phyloP scores from a whole-genome alignment of 2,329 filamentous ascomycete genomes.

The Trichoderma sp. region DNA sequence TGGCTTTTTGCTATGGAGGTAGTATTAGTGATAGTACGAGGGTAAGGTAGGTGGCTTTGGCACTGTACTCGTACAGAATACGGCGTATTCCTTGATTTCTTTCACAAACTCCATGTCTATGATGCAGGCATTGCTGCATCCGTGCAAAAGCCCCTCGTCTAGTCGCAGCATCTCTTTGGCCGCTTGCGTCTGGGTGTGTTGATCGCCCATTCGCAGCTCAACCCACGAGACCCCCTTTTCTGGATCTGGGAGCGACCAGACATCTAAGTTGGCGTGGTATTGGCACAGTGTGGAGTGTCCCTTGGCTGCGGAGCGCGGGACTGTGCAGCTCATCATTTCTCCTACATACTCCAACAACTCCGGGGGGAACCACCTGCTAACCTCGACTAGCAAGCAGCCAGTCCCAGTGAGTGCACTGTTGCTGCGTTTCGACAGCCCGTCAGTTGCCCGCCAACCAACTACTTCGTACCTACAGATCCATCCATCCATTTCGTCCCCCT shows the following conservation, averaged over 20 bases:
- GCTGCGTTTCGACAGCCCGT: not conserved
- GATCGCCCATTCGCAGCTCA: conserved; percentile 7
- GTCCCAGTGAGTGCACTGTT: not conserved
- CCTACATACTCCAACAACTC: not conserved
- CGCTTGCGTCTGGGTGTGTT: not conserved
- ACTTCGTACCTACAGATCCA: too few species aligned
- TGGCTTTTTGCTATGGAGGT: not conserved
- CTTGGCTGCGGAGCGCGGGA: not conserved
- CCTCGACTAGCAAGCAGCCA: not conserved
- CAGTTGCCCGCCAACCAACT: not conserved
- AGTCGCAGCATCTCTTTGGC: not conserved
- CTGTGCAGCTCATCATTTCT: not conserved
- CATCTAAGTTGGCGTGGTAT: not conserved
- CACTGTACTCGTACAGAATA: not conserved
- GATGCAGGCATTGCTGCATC: not conserved
- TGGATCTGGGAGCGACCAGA: not conserved
- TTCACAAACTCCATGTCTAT: too few species aligned
- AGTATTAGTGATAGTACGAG: too few species aligned
- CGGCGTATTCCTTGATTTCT: too few species aligned
- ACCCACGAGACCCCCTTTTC: conserved; percentile 4
- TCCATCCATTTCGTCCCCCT: not conserved
- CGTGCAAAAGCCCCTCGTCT: not conserved
- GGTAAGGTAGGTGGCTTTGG: not conserved
- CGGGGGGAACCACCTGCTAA: not conserved
- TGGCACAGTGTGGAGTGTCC: not conserved